Evolutionary conservation across 2,329 filamentous ascomycete species (phyloP), one percentile per base, ranked within the genome.

Genomic region (Pyricularia grisea): DNA sequence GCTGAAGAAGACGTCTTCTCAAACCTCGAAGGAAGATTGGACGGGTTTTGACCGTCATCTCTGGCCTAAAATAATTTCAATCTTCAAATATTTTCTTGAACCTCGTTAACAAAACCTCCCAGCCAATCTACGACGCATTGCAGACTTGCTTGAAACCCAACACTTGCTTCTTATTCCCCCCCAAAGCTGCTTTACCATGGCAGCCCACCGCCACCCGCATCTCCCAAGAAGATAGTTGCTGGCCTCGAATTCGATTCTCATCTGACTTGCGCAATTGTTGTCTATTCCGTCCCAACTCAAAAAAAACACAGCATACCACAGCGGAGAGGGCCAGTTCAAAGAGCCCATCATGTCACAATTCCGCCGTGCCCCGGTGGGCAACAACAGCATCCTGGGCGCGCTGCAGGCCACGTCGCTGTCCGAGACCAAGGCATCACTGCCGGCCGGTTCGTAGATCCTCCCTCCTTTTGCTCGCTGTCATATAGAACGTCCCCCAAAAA

Each of bases 381-480:
- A 77, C 71, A 82, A 77, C 72, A 84, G 84, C 78, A 87, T 97
- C 74, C 83, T 97, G 75, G 88, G 88, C 70, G 91, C 92, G 64
- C 83, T 98, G 74, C 91, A 90, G 75, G 90, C 90, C 72, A 91
- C 93, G 25, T 88, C 92, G 78, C 92, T 97, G 84, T 82, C 94
- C 70, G 89, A 92, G 69, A 85, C 87, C 58, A 93, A 92, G 79
- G 88, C 94, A 28, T 85, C 88, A 60, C 84, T 98, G 42, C 94
- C 94, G 72, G 93, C 92, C 78, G 92, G 92, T 93, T 83, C 72
- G 83, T 73, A 14, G 12, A 23, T 30, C 20, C 27, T 25, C 4
- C 11, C 4, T 28, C 10, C 10, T 23, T 23, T 61, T 61, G 36
- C 23, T 31, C 10, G 20, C 23, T 67, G 50, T 7, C 33, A 5